phyloP scores from a whole-genome alignment of 495 filamentous ascomycete species.

The Amniculicola lignicola region DNA sequence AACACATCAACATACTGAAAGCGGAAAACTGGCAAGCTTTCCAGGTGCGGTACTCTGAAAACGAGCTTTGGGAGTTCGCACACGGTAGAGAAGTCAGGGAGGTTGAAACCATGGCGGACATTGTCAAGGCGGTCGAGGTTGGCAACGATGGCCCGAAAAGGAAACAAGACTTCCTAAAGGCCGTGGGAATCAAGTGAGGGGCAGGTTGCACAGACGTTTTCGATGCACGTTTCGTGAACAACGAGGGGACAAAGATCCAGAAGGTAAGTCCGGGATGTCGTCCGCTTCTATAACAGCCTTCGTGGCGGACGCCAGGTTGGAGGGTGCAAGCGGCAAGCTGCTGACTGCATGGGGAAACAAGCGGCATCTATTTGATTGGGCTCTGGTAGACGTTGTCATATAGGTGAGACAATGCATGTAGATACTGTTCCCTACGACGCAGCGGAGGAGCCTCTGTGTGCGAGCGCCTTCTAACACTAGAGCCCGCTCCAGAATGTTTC shows the following conservation, averaged over 20 bases:
- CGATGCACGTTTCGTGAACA: too few relatives aligned
- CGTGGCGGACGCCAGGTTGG: too few relatives aligned
- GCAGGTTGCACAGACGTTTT: too few relatives aligned
- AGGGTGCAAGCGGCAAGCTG: too few relatives aligned
- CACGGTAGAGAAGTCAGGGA: conserved; percentile 38
- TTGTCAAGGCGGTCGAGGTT: conserved; percentile 36
- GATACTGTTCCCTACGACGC: not conserved
- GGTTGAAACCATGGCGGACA: conserved; percentile 41
- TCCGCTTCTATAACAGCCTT: too few relatives aligned
- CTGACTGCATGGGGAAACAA: not conserved
- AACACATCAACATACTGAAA: conserved; percentile 41
- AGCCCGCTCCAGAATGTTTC: not conserved
- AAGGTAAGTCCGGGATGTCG: too few relatives aligned
- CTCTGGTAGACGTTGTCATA: not conserved
- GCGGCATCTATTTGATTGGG: not conserved
- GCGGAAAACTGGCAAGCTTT: conserved; percentile 43
- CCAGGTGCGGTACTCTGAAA: conserved; percentile 39
- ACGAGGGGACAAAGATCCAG: too few relatives aligned
- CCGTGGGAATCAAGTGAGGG: conserved; percentile 42
- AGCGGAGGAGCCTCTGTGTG: too few relatives aligned
- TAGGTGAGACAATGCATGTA: conserved; percentile 1
- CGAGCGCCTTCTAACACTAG: not conserved
- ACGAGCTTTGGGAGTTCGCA: conserved; percentile 35
- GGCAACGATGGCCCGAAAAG: conserved; percentile 9
- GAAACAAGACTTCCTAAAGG: conserved; percentile 39